A percentile compares a stretch with the other conserved stretches of the same genome.
Evolutionary conservation across 345 rosid genomes (phyloP).

Genomic region (Xanthoceras sorbifolium): DNA sequence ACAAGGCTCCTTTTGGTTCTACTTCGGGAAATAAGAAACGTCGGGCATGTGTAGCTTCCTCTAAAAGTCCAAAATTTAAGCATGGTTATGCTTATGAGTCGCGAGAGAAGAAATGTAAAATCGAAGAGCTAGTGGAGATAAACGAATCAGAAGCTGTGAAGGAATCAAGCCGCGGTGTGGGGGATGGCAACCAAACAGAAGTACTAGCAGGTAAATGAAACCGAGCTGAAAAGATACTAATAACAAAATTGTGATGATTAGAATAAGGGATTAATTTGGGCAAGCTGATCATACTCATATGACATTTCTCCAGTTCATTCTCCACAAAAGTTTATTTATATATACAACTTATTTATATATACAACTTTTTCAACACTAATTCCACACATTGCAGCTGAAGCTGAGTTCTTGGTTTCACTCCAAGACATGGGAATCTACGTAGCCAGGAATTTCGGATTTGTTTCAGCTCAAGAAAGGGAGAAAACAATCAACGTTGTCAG

Average conservation of each 20-base stretch:
- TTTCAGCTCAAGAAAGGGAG: constrained; percentile 15
- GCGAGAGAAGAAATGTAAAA: constrained; percentile 13
- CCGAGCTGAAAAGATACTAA: neutral
- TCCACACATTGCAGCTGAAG: neutral
- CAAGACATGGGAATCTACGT: neutral
- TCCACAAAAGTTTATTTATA: too few species aligned
- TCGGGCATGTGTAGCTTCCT: neutral
- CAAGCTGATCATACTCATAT: neutral
- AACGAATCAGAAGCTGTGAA: neutral
- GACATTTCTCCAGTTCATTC: neutral
- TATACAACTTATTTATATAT: too few species aligned
- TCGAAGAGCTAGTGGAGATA: constrained; percentile 16
- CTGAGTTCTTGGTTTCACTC: neutral
- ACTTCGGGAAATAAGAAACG: neutral
- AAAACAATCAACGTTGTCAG: constrained; percentile 34
- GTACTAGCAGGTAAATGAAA: neutral
- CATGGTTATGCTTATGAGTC: neutral
- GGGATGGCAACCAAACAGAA: neutral
- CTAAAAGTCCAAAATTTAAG: too few species aligned
- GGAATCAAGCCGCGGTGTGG: too few species aligned
- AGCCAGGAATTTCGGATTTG: neutral
- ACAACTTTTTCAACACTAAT: too few species aligned
- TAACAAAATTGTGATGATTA: too few species aligned
- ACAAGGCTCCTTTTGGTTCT: neutral
- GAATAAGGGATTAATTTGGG: too few species aligned